Percentiles rank a stretch among this genome's conserved stretches.
Conservation (phyloP, 2,329 filamentous ascomycete species). For the Albophoma yamanashiensis region DNA sequence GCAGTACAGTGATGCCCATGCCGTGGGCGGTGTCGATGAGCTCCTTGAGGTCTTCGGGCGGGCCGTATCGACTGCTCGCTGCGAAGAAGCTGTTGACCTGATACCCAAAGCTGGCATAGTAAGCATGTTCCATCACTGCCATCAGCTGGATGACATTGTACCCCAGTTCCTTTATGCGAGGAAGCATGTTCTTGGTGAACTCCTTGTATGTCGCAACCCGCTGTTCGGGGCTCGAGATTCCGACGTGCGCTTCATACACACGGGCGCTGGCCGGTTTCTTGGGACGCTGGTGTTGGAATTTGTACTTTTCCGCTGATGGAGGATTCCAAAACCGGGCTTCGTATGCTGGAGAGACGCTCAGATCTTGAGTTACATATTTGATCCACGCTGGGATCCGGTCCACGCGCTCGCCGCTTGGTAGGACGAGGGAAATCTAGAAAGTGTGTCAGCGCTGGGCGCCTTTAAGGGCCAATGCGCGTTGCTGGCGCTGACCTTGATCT, state of each 20-base stretch:
- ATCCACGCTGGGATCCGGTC: constrained; percentile 95
- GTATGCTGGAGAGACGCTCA: constrained; percentile 81
- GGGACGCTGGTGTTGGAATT: constrained; percentile 74
- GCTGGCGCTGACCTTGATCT: constrained; percentile 64
- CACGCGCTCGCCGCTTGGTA: constrained; percentile 67
- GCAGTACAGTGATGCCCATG: constrained; percentile 78
- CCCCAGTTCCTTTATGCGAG: constrained; percentile 77
- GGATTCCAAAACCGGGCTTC: constrained; percentile 98
- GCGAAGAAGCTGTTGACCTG: constrained; percentile 99
- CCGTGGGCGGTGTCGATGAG: constrained; percentile 90
- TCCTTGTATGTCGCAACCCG: constrained; percentile 93
- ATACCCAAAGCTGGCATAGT: constrained; percentile 98
- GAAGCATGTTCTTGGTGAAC: constrained; percentile 86
- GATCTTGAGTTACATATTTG: constrained; percentile 90
- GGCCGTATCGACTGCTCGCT: constrained; percentile 87
- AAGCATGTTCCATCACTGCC: constrained; percentile 99
- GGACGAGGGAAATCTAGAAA: constrained; percentile 61
- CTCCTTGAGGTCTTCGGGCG: constrained; percentile 91
- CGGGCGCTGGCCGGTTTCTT: constrained; percentile 77
- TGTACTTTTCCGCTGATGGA: constrained; percentile 62
- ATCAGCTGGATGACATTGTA: constrained; percentile 98
- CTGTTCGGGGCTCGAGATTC: constrained; percentile 86
- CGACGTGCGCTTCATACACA: constrained; percentile 97
- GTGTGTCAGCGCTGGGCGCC: neutral
- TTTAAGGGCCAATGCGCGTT: neutral